Base-by-base conservation (phyloP, 495 filamentous ascomycete species). In the Annulohypoxylon bovei region DNA sequence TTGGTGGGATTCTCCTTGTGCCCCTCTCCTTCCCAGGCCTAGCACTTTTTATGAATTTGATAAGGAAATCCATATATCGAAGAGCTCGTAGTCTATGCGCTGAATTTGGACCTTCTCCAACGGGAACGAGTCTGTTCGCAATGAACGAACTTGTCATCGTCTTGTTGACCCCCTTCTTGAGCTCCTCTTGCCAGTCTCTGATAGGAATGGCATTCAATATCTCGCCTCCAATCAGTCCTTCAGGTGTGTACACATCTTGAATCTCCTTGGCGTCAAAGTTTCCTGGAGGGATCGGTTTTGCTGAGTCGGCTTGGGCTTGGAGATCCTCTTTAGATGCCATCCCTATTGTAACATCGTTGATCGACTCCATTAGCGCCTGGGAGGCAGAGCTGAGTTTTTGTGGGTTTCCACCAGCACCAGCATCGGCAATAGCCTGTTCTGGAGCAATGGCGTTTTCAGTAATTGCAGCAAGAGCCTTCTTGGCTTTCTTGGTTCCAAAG, bases 401-500 rank as follows among this genome's bases (percentile, higher is more conserved):
- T 6, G 79, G 78, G 22, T 82, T 81, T 22, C 77, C 79, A 57
- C 79, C 83, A 73, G 52, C 76, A 57, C 79, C 83, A 73, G 52
- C 76, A 52, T 62, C 56, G 56, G 27, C 67, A 30, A 46, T 23
- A 4, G 81, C 80, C 42, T 85, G 75, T 57, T 65, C 56, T 37
- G 79, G 78, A 16, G 78, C 72, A 65, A 97, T 93, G 39, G 92
- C 91, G 70, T 97, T 97, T 75, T 92, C 88, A 22, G 92, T 90
- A 53, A 91, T 81, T 32, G 90, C 89, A 25, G 86, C 87, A 64
- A 95, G 88, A 1, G 91, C 91, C 80, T 97, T 97, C 83, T 91
- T 91, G 2, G 96, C 89, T 81, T 96, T 96, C 82, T 93, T 96
- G 33, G 93, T 97, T 69, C 95, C 96, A 81, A 99, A 99, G 52